Base-by-base conservation (phyloP, 1,284 basidiomycete genomes). In the Malassezia brasiliensis region DNA sequence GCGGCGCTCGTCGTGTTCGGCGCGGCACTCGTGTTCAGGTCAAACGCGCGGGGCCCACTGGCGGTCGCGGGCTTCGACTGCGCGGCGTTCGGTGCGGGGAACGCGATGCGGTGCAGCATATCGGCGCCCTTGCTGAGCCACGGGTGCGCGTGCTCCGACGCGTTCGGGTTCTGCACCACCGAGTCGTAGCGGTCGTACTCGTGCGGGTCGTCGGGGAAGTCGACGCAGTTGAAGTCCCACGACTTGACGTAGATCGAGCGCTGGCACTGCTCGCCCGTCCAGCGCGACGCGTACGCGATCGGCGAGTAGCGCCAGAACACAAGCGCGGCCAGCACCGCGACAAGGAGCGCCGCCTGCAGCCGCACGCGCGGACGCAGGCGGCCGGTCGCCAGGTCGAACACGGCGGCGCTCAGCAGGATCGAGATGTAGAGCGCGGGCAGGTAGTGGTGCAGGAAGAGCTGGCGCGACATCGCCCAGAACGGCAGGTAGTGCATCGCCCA, bases 401-500 rank as follows among this genome's bases (percentile, higher is more conserved):
- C 79, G 1, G 80, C 80, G 50, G 85, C 86, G 30, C 81, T 80
- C 25, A 90, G 78, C 9, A 98, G 81, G 63, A 96, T 84, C 19
- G 88, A 84, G 72, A 91, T 96, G 76, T 94, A 98, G 14, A 99
- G 80, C 0, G 93, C 89, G 0, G 91, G 91, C 75, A 96, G 85
- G 75, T 96, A 96, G 77, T 96, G 91, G 74, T 96, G 91, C 28
- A 96, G 76, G 82, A 96, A 96, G 42, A 96, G 83, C 73, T 98
- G 93, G 22, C 93, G 87, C 47, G 82, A 78, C 93, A 96, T 96
- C 63, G 94, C 78, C 81, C 84, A 96, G 81, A 98, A 98, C 10
- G 93, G 93, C 69, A 89, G 80, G 77, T 93, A 96, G 78, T 96
- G 93, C 41, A 96, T 71, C n/a, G 79, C 79, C 89, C 91, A 96